Percentiles rank a stretch among this genome's conserved stretches.
These are phyloP conservation scores for Persicaria maculosa DNA, from an alignment of 148 eudicot genomes.

Conservation along the genomic window DNA sequence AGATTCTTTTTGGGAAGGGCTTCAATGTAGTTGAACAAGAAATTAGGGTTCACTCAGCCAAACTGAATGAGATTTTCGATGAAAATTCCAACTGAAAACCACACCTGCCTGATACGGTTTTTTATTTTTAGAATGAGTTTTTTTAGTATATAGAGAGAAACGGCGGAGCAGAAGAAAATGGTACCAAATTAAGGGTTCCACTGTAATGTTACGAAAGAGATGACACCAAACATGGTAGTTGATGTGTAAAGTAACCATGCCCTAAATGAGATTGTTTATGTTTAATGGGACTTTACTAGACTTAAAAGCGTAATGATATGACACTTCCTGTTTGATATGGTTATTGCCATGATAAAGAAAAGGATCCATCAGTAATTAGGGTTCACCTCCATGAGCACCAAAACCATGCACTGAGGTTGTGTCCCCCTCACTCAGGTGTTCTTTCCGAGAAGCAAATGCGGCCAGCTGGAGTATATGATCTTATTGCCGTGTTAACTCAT, in stretches of 20 bases:
- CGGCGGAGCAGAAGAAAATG: no score
- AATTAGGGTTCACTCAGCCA: neutral
- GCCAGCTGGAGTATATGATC: slow-evolving; percentile 70
- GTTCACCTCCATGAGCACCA: neutral
- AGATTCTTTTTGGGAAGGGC: neutral
- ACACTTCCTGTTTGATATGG: neutral
- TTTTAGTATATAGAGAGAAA: no score
- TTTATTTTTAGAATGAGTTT: no score
- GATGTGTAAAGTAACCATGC: neutral
- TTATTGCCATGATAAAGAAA: neutral
- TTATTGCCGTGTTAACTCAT: slow-evolving; percentile 83
- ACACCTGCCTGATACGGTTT: neutral
- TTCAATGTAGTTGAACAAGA: neutral
- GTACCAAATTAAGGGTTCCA: neutral
- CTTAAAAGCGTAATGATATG: neutral
- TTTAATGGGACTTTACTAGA: neutral
- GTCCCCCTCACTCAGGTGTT: slow-evolving; percentile 26
- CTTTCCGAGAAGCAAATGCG: slow-evolving; percentile 42
- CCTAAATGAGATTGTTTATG: neutral
- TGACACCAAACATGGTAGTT: neutral
- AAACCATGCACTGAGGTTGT: neutral
- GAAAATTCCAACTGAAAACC: neutral
- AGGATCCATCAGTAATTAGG: neutral
- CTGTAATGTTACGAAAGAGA: no score
- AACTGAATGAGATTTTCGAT: neutral